These are phyloP conservation scores for Ceratobasidium sp. DNA, from an alignment of 1,284 basidiomycete genomes.

Conservation along the genomic window DNA sequence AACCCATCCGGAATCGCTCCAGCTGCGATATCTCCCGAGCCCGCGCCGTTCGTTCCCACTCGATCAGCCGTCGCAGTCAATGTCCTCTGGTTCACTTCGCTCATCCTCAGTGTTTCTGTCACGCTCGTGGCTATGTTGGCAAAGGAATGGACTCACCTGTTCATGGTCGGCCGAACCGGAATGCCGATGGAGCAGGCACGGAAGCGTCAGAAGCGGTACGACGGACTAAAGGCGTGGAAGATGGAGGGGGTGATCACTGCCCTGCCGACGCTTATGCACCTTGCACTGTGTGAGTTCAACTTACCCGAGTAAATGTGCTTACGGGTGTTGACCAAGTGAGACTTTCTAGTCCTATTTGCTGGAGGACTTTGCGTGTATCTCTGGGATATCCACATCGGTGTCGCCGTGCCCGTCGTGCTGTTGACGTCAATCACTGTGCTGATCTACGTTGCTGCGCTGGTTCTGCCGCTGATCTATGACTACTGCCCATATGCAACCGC, in stretches of 20 bases:
- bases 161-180: conserved; percentile 7
- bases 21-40: not conserved
- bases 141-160: conserved; percentile 26
- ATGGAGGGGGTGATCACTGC: not conserved
- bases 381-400: not conserved
- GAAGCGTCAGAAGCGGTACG: conserved; percentile 1
- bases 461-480: not conserved
- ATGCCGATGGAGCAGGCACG: not conserved
- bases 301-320: too few relatives aligned
- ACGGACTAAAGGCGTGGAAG: conserved; percentile 4
- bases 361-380: not conserved
- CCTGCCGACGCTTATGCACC: conserved; percentile 2
- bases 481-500: not conserved
- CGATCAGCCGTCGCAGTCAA: not conserved
- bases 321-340: too few relatives aligned
- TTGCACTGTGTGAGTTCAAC: not conserved
- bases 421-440: not conserved
- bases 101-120: conserved; percentile 14
- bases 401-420: not conserved
- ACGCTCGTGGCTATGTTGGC: conserved; percentile 13
- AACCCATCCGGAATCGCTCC: not conserved
- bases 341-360: not conserved
- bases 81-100: conserved; percentile 4
- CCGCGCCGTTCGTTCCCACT: not conserved
- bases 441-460: not conserved